These are phyloP conservation scores for Noccaea caerulescens DNA, from an alignment of 345 rosid species.

Conservation along the genomic window DNA sequence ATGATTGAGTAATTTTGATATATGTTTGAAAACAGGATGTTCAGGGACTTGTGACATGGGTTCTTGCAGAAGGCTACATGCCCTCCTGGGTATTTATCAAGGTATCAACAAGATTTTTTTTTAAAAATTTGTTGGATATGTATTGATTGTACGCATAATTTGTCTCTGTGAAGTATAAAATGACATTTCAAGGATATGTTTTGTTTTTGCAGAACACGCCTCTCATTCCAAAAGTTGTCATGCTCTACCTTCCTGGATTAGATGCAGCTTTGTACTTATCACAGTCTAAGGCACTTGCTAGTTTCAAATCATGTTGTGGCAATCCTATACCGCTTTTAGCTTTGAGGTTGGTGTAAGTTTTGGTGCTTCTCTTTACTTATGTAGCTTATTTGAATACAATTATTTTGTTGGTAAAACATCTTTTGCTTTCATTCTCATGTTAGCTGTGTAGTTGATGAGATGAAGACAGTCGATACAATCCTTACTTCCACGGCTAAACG, in stretches of 20 bases:
- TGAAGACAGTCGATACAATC: slow-evolving; percentile 78
- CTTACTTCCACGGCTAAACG: slow-evolving; percentile 79
- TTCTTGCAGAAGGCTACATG: slow-evolving; percentile 87
- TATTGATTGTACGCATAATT: background rate
- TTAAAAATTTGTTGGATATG: background rate
- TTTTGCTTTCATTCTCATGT: slow-evolving; percentile 36
- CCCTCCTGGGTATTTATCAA: slow-evolving; percentile 91
- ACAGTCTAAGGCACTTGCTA: slow-evolving; percentile 64
- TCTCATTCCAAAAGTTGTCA: slow-evolving; percentile 82
- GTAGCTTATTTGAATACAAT: background rate
- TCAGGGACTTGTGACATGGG: slow-evolving; percentile 98
- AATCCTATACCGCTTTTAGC: slow-evolving; percentile 79
- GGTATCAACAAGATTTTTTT: slow-evolving; percentile 44
- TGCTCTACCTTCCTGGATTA: slow-evolving; percentile 92
- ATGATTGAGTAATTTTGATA: slow-evolving; percentile 25
- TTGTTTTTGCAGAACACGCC: slow-evolving; percentile 79
- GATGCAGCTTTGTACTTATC: slow-evolving; percentile 87
- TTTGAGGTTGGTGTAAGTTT: slow-evolving; percentile 66
- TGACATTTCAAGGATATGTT: slow-evolving; percentile 21
- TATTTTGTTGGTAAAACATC: slow-evolving; percentile 1
- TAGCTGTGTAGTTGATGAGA: slow-evolving; percentile 87
- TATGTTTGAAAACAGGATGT: slow-evolving; percentile 64
- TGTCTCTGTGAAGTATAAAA: background rate
- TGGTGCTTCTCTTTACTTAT: slow-evolving; percentile 4
- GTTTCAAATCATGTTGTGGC: slow-evolving; percentile 71